These are phyloP conservation scores for Gyromitra esculenta DNA, from an alignment of 2,329 filamentous ascomycete genomes.

Conservation along the genomic window DNA sequence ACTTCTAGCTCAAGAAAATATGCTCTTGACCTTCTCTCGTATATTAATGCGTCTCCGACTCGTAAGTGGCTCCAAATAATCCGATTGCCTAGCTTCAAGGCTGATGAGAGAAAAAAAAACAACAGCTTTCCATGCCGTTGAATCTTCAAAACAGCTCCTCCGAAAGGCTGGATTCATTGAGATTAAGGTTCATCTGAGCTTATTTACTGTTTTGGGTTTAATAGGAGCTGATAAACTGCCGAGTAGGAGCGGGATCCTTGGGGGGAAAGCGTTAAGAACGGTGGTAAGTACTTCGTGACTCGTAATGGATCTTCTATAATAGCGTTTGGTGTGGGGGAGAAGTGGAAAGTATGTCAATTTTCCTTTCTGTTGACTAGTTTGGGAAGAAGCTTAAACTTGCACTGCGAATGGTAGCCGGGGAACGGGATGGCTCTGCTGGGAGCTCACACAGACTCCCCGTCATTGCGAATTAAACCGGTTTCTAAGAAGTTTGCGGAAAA, in stretches of 20 bases:
- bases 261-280: conserved; percentile 79
- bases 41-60: conserved; percentile 82
- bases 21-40: conserved; percentile 57
- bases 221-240: conserved; percentile 23
- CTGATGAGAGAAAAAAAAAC: conserved; percentile 10
- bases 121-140: conserved; percentile 91
- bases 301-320: conserved; percentile 92
- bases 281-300: conserved; percentile 95
- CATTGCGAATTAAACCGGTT: conserved; percentile 90
- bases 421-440: conserved; percentile 77
- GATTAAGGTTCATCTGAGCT: conserved; percentile 69
- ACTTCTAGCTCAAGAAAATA: conserved; percentile 56
- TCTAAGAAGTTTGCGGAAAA: conserved; percentile 78
- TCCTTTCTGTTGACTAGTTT: conserved; percentile 3
- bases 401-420: conserved; percentile 53
- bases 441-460: conserved; percentile 94
- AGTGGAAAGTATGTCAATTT: conserved; percentile 73
- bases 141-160: conserved; percentile 77
- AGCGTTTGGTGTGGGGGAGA: conserved; percentile 87
- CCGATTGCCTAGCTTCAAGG: neutral
- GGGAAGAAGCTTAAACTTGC: conserved; percentile 18
- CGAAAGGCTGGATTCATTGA: conserved; percentile 84
- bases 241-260: conserved; percentile 83
- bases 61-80: conserved; percentile 67
- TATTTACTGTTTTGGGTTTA: conserved; percentile 6